phyloP scores from a whole-genome alignment of 2,329 filamentous ascomycete species.

The Mycogone perniciosa region DNA sequence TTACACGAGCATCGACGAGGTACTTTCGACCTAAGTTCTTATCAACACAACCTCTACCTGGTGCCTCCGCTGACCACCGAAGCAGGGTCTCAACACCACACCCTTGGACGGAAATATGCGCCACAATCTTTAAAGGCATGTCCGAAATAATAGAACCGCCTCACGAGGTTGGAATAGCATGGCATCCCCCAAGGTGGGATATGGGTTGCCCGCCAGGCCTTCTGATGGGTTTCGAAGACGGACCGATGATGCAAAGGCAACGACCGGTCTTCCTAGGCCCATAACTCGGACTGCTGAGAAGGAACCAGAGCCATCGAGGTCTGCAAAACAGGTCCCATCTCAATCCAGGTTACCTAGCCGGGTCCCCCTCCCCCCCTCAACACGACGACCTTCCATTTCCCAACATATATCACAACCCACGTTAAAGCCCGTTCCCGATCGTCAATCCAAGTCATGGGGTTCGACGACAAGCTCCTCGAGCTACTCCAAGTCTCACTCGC shows the following conservation, averaged over 20 bases:
- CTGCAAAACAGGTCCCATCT: constrained; percentile 14
- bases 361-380: constrained; percentile 18
- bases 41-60: background rate
- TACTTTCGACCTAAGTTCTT: background rate
- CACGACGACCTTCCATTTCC: constrained; percentile 21
- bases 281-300: constrained; percentile 18
- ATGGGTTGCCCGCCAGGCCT: constrained; percentile 35
- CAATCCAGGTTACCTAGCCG: constrained; percentile 18
- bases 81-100: background rate
- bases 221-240: constrained; percentile 29
- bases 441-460: constrained; percentile 39
- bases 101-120: constrained; percentile 8
- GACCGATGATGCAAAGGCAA: constrained; percentile 17
- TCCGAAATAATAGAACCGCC: constrained; percentile 13
- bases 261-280: constrained; percentile 19
- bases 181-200: constrained; percentile 37
- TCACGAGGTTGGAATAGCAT: constrained; percentile 31
- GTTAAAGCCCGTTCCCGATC: constrained; percentile 24
- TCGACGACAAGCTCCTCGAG: constrained; percentile 30
- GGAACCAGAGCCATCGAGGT: constrained; percentile 15
- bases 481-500: constrained; percentile 25
- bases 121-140: constrained; percentile 14
- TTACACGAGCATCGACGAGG: background rate
- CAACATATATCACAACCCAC: constrained; percentile 12
- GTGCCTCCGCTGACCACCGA: constrained; percentile 4